phyloP scores from a whole-genome alignment of 2,329 filamentous ascomycete species.

The Venturia aucupariae region DNA sequence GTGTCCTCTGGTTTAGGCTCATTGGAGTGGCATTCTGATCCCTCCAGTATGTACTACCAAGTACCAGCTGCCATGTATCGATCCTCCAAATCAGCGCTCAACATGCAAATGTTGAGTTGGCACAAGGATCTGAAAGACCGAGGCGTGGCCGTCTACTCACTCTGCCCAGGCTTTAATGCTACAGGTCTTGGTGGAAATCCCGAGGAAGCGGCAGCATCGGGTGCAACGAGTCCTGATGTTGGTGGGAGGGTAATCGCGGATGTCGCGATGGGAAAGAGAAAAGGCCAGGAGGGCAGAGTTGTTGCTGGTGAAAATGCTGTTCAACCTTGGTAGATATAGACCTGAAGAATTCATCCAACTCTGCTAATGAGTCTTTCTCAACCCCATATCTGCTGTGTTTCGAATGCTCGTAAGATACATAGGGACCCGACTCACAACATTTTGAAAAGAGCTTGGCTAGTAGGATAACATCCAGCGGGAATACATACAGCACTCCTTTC shows the following conservation, averaged over 20 bases:
- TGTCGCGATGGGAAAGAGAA: background rate
- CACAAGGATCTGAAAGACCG: constrained; percentile 3
- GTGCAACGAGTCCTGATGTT: background rate
- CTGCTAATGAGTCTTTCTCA: background rate
- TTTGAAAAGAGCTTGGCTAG: too few relatives aligned
- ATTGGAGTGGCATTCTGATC: constrained; percentile 13
- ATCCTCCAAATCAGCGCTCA: constrained; percentile 9
- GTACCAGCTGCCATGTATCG: constrained; percentile 4
- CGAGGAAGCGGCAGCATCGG: background rate
- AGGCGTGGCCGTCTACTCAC: background rate
- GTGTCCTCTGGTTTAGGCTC: constrained; percentile 22
- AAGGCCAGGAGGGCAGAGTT: background rate
- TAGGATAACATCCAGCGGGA: too few relatives aligned
- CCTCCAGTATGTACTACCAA: background rate
- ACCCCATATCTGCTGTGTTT: too few relatives aligned
- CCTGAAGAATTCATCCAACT: background rate
- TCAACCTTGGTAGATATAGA: background rate
- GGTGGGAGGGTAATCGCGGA: background rate
- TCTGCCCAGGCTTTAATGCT: constrained; percentile 12
- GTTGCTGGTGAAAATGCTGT: background rate
- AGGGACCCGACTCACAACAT: too few relatives aligned
- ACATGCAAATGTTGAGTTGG: constrained; percentile 11
- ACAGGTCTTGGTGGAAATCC: constrained; percentile 4
- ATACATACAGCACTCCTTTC: too few relatives aligned
- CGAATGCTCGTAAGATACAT: too few relatives aligned